Evolutionary conservation across 2,329 filamentous ascomycete species (phyloP).

Genomic region (Neofusicoccum laricinum): DNA sequence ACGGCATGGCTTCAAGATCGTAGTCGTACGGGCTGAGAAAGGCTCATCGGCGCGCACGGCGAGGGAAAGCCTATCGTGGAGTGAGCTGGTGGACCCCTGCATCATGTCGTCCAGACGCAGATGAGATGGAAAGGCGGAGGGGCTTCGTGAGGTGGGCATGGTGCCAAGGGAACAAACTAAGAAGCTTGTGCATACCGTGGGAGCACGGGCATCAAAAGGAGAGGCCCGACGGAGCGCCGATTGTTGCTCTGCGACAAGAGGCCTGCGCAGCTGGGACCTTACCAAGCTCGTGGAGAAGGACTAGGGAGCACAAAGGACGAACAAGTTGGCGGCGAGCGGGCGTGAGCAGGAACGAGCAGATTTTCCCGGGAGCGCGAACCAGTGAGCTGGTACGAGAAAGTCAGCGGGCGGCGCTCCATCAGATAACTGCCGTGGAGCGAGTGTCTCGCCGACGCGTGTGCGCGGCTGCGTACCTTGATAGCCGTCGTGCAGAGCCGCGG

Average conservation of each 20-base stretch:
- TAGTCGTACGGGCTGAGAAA: background rate
- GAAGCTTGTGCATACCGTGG: conserved; percentile 10
- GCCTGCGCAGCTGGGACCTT: background rate
- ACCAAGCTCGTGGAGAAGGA: background rate
- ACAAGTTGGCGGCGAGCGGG: background rate
- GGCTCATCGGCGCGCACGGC: background rate
- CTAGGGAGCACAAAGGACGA: background rate
- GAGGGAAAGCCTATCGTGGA: background rate
- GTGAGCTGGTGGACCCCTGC: conserved; percentile 11
- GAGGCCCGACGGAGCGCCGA: background rate
- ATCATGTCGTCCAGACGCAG: background rate
- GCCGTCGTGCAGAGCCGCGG: conserved; percentile 1
- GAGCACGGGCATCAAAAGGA: conserved; percentile 12
- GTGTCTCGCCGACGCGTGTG: background rate
- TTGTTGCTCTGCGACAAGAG: background rate
- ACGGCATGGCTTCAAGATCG: conserved; percentile 30
- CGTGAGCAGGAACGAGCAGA: conserved; percentile 11
- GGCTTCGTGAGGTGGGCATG: background rate
- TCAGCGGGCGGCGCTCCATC: background rate
- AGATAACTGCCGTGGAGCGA: background rate
- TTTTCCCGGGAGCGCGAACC: conserved; percentile 7
- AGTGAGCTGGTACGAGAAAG: conserved; percentile 7
- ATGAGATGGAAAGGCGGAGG: background rate
- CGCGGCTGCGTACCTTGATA: conserved; percentile 9
- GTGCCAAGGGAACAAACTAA: conserved; percentile 5